Base-by-base conservation (phyloP, 2,329 filamentous ascomycete species). In the Pyrenophora graminea region DNA sequence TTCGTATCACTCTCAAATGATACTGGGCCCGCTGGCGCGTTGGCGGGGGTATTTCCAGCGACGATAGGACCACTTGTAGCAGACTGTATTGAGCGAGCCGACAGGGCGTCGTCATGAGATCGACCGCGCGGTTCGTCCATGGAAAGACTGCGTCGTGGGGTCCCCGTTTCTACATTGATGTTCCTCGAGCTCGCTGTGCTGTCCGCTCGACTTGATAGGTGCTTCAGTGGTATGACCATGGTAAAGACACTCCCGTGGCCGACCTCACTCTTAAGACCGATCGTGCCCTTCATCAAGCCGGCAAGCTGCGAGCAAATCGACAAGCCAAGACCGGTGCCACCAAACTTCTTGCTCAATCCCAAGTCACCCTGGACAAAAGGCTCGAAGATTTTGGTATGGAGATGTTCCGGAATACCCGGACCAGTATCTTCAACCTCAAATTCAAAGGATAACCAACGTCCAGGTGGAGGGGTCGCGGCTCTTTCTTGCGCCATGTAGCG, bases 311-410 rank as follows among this genome's bases (percentile, higher is more conserved):
- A 87, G 74, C 91, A 96, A 63, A 97, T 97, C 66, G 89, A 93
- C 47, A 97, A 73, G 1, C 92, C 92, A 1, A 96, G 77, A 3
- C 92, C 92, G 1, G 92, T 96, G 13, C 92, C 92, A 15, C 91
- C 91, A 67, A 87, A 95, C 66, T 94, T 94, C 72, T 91, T 95
- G 76, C 89, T 95, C 13, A 97, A 76, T 1, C 91, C 89, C 1
- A 94, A 77, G 67, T 96, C 91, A n/a, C 89, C 92, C 72, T 97
- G 92, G 0, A 96, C 89, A 67, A 97, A 97, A 0, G 92, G 92
- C 70, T 96, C 92, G 68, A 97, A 97, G 8, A 97, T 90, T 60
- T 87, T 87, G 49, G 89, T 80, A 62, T 91, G 90, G 71, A 95
- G 83, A 57, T 87, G 77, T 6, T 86, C 82, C 0, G 90, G 85